Evolutionary conservation across 805 yeast genomes (phyloP), one percentile per base, ranked within the genome.

Genomic region (Kodamaea lidongshanica): DNA sequence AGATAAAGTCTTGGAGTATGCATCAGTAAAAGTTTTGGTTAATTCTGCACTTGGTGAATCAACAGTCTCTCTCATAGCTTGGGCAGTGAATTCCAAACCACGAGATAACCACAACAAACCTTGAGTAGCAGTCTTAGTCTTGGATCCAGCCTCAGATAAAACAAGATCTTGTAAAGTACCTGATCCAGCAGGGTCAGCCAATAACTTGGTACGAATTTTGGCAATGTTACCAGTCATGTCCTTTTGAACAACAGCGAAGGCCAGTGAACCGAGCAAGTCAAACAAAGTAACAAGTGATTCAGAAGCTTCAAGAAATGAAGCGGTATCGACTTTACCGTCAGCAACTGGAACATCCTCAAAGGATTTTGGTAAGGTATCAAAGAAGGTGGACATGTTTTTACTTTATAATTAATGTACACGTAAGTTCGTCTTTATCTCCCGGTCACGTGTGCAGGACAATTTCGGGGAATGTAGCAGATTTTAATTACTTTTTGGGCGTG

Each of bases 11-110:
- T 79, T 81, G 39, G 68, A 50, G 64, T 86, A 86, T n/a, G 94
- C 82, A 46, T 78, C 81, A 32, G 87, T 83, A 67, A 86, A 86
- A 18, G 94, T 76, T 50, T 68, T 73, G 33, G 80, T 64, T 52
- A 86, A 67, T 60, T 86, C 96, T 35, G 54, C 56, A 39, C 61
- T 58, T 26, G 84, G 78, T 46, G 72, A 65, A 39, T 71, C 72
- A 29, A 83, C 68, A 27, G 86, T 82, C 56, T 81, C 85, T 49
- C 88, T 70, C 79, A 86, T 77, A 21, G 95, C 92, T 42, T 69
- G 78, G 12, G 94, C 88, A n/a, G 96, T 86, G 67, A 86, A 87
- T 53, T 82, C 79, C 46, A 86, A 72, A 12, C 95, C 96, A 50
- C 89, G 67, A 25, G 78, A 69, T 44, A 86, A 71, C 96, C 96